Evolutionary conservation across 1,284 basidiomycete genomes (phyloP), one percentile per base, ranked within the genome.

Genomic region (Ceratobasidium sp.): DNA sequence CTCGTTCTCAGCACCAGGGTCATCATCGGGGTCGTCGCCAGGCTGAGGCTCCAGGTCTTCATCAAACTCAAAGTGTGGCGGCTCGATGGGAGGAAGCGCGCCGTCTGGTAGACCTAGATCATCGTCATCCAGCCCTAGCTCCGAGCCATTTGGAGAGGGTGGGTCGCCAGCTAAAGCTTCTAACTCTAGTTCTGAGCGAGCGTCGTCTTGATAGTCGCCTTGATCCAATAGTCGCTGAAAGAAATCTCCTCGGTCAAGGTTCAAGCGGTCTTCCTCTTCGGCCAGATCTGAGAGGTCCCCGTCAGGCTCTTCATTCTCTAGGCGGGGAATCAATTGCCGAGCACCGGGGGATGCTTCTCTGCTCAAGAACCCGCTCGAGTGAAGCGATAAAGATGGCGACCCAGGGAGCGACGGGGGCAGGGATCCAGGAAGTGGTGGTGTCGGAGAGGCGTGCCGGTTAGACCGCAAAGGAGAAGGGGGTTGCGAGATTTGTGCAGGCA

Each of bases 241-340:
- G 23, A 38, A 65, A 27, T 3, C 62, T 2, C 8, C 18, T 16
- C 35, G 33, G 48, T 7, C n/a, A 18, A 38, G 8, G 1, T 48
- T 10, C 12, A 16, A 23, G 20, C 20, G 6, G 16, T 46, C 38
- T 4, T 18, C 16, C 10, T 14, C 20, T 3, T 14, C 44, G 4
- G 44, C 62, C 62, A 65, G 38, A 20, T 65, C 62, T 3, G 62
- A 65, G 2, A 65, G 38, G 27, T 65, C 46, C 6, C 62, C 62
- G 14, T 65, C 44, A 8, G 62, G 41, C 20, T 30, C 38, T 5
- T 14, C 62, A 5, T n/a, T 14, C 20, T 46, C 4, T 46, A 20
- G 20, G 16, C n/a, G 35, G n/a, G 4, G 3, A 20, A 65, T 10
- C 6, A 44, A 7, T 7, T 14, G 16, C 10, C 27, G 62, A n/a